Base-by-base conservation (phyloP, 2,329 filamentous ascomycete genomes). In the Diaporthe citri region DNA sequence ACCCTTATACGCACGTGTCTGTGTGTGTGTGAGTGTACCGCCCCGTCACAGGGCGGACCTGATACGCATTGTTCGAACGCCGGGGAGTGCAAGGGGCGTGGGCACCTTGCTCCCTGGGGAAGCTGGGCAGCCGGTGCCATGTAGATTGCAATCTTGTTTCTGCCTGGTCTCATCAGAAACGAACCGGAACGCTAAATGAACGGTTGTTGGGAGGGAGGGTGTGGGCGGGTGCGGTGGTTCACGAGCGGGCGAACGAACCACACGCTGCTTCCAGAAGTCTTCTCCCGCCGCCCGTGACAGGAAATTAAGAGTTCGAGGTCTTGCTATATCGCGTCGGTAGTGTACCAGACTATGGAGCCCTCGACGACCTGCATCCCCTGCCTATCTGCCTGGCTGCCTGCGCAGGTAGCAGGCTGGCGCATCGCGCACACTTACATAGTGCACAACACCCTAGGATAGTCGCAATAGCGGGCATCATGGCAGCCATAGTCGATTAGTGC, bases 131-230 rank as follows among this genome's bases (percentile, higher is more conserved):
- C 64, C 64, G 64, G 64, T 69, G 64, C 64, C 64, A 69, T 69
- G 64, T 69, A 69, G 64, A 69, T 69, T 69, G 64, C 64, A 69
- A 55, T 69, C 48, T 67, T 67, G 64, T 69, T 69, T 55, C 64
- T 69, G 64, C 22, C 46, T 28, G 48, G 64, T 69, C 64, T 69
- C 64, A 69, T 41, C 64, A 69, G 64, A 69, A 69, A 69, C 64
- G 48, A 69, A 69, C 64, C 46, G 64, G 48, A 69, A 69, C 64
- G 64, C 64, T 69, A 69, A 67, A 46, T 64, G 41, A 20, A 31
- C 52, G 52, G 25, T 20, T 6, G 10, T 36, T 9, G 43, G 34
- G 43, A 51, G 10, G 46, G 48, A 25, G 22, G 43, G 25, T 46
- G 22, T 51, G 46, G 46, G 22, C 7, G 25, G 28, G 43, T 36